These are phyloP conservation scores for Ramularia collo-cygni DNA, from an alignment of 2,329 filamentous ascomycete species.

Conservation along the genomic window DNA sequence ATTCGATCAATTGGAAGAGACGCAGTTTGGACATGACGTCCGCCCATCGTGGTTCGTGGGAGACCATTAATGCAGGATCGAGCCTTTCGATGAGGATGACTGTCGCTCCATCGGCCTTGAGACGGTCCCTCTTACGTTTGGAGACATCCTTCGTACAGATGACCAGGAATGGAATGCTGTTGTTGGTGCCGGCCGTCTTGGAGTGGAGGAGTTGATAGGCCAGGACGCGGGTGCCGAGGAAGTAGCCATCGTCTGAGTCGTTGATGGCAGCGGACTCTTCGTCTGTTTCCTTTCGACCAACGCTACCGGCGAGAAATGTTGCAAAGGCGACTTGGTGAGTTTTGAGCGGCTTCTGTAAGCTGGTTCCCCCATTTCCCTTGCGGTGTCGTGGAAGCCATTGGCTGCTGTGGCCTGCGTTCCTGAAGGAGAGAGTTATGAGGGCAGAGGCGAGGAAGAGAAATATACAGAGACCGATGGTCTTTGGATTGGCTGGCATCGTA, in stretches of 20 bases:
- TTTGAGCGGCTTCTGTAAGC: constrained; percentile 13
- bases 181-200: constrained; percentile 29
- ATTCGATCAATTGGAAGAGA: constrained; percentile 29
- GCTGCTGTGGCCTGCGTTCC: constrained; percentile 14
- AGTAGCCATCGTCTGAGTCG: constrained; percentile 32
- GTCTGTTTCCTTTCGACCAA: constrained; percentile 14
- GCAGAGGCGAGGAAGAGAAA: constrained; percentile 30
- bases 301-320: constrained; percentile 31
- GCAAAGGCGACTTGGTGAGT: constrained; percentile 32
- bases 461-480: constrained; percentile 27
- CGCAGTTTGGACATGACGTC: constrained; percentile 34
- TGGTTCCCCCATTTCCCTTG: constrained; percentile 3
- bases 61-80: constrained; percentile 27
- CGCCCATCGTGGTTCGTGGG: constrained; percentile 25
- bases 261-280: constrained; percentile 19
- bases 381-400: constrained; percentile 15
- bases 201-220: constrained; percentile 35
- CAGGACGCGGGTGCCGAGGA: constrained; percentile 29
- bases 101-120: constrained; percentile 32
- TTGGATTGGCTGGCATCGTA: constrained; percentile 20
- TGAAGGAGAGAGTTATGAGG: constrained; percentile 27
- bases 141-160: constrained; percentile 31
- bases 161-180: constrained; percentile 33
- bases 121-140: constrained; percentile 29
- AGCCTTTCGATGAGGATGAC: constrained; percentile 30